phyloP scores from a whole-genome alignment of 1,284 basidiomycete genomes.

The Golubevia sp. region DNA sequence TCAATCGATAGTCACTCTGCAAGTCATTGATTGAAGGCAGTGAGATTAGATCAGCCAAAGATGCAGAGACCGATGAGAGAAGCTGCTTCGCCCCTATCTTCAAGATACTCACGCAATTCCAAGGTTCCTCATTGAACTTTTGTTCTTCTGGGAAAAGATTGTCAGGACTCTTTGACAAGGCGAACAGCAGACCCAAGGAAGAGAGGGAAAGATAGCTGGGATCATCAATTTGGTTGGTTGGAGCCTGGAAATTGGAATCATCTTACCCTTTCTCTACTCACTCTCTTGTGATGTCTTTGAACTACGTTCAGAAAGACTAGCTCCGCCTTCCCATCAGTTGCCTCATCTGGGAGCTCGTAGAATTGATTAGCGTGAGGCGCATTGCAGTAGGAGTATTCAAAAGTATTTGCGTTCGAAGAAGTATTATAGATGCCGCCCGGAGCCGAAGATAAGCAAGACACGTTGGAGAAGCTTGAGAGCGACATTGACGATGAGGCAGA shows the following conservation, averaged over 20 bases:
- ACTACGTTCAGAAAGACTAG: conserved; percentile 33
- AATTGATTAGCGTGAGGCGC: conserved; percentile 23
- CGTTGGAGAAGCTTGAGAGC: not conserved
- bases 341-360: conserved; percentile 18
- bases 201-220: no score
- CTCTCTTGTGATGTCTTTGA: conserved; percentile 37
- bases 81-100: conserved; percentile 64
- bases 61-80: no score
- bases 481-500: not conserved
- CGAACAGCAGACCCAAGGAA: no score
- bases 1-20: conserved; percentile 17
- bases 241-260: no score
- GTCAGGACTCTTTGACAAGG: conserved; percentile 53
- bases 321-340: conserved; percentile 16
- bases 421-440: not conserved
- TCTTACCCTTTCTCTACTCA: not conserved
- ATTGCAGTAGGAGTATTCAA: conserved; percentile 26
- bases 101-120: conserved; percentile 28
- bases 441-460: not conserved
- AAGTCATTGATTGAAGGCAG: not conserved
- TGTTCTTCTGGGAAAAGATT: conserved; percentile 67
- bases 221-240: not conserved
- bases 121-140: conserved; percentile 62
- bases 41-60: no score
- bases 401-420: not conserved